Base-by-base conservation (phyloP, 2,329 filamentous ascomycete species). In the Monosporascus sp. region DNA sequence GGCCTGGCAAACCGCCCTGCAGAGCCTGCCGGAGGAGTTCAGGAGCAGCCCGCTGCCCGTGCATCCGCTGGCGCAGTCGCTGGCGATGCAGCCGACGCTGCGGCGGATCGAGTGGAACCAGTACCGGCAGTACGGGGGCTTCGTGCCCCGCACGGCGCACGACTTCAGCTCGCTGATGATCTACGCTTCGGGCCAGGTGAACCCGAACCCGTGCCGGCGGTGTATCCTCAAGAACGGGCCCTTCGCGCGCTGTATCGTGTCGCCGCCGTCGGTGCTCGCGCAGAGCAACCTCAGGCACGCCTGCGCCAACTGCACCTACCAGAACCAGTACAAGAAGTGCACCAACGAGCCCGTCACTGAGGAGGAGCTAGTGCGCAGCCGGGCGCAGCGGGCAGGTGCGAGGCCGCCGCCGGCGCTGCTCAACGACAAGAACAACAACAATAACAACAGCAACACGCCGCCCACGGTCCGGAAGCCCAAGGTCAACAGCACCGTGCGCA, bases 231-330 rank as follows among this genome's bases (percentile, higher is more conserved):
- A 51, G 39, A 65, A 66, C 50, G 64, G 65, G 1, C 65, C 63
- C n/a, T 67, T 58, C 39, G 57, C 60, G 17, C 58, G 48, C 11
- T 67, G 65, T 48, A 44, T 67, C 3, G 59, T 65, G 11, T 54
- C 64, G 6, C 63, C 63, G 15, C 62, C 62, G 0, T 24, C 54
- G 2, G 62, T 66, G 11, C 52, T 66, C 9, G 60, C 60, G 1
- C 39, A 58, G 31, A 62, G 60, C 41, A 54, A 47, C 20, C 31
- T 65, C n/a, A 56, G 51, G 45, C 65, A 67, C 43, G 63, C 60
- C 9, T 66, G 65, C n/a, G 62, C 63, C 14, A 66, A 65, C 39
- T 67, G 65, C 57, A 66, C 61, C 2, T 66, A 66, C 37, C 64
- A 66, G 48, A 63, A 61, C 17, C 61, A 65, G 53, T 63, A 67